Percentiles rank a stretch among this genome's conserved stretches.
phyloP scores from a whole-genome alignment of 495 filamentous ascomycete species.

The Trichoderma reesei region DNA sequence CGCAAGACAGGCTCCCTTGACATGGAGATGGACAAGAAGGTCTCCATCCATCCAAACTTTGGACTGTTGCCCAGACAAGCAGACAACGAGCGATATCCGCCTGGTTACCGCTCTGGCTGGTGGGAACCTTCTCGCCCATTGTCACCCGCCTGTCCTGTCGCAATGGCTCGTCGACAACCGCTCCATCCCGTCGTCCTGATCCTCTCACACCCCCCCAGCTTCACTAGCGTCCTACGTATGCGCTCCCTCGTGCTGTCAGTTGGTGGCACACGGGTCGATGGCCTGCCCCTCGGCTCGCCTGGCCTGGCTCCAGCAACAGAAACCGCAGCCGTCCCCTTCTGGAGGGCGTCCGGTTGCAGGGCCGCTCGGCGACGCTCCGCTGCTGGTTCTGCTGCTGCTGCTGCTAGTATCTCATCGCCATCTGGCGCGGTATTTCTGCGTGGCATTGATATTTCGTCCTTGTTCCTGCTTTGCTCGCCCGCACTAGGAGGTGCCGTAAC shows the following conservation, averaged over 20 bases:
- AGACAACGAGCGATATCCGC: background rate
- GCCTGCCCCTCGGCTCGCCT: background rate
- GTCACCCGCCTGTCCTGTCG: background rate
- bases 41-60: background rate
- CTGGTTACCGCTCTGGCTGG: background rate
- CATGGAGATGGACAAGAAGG: background rate
- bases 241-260: constrained; percentile 3
- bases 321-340: background rate
- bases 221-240: background rate
- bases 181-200: background rate
- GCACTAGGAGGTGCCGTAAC: constrained; percentile 5
- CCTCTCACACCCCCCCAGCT: constrained; percentile 1
- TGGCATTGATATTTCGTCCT: constrained; percentile 8
- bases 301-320: background rate
- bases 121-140: background rate
- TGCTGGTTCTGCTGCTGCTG: background rate
- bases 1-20: background rate
- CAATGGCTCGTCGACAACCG: too few relatives aligned
- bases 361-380: constrained; percentile 2
- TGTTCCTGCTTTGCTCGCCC: constrained; percentile 7
- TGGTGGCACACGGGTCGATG: background rate
- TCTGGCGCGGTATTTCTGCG: background rate
- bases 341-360: background rate
- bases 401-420: constrained; percentile 2
- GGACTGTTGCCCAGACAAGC: too few relatives aligned